phyloP scores from a whole-genome alignment of 2,329 filamentous ascomycete species.

The Exophiala viscosa region DNA sequence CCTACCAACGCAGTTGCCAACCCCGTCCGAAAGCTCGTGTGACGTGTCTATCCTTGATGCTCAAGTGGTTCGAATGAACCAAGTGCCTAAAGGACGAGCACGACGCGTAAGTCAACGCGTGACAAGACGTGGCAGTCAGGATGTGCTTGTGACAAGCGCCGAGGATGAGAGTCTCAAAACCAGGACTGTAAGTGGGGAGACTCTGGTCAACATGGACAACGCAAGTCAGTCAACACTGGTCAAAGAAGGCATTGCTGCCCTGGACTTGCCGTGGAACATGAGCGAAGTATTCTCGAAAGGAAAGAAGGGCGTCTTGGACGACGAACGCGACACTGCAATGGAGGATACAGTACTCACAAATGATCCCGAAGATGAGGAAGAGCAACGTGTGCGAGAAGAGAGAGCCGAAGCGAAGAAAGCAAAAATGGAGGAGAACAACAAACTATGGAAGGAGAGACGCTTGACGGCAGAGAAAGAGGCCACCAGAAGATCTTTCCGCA shows the following conservation, averaged over 20 bases:
- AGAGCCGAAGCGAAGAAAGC: constrained; percentile 30
- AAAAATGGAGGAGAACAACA: constrained; percentile 28
- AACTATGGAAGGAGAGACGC: constrained; percentile 24
- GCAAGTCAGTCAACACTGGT: constrained; percentile 36
- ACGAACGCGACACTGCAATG: constrained; percentile 15
- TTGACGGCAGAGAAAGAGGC: constrained; percentile 32
- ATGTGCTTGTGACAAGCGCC: constrained; percentile 31
- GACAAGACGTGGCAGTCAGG: constrained; percentile 15
- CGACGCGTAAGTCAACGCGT: constrained; percentile 25
- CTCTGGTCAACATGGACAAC: constrained; percentile 43
- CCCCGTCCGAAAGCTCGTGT: constrained; percentile 30
- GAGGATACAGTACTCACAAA: background rate
- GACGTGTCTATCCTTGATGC: constrained; percentile 29
- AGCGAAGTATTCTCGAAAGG: constrained; percentile 18
- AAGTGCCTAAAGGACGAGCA: constrained; percentile 21
- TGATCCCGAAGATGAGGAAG: constrained; percentile 28
- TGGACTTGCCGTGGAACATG: constrained; percentile 36
- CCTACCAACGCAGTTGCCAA: constrained; percentile 25
- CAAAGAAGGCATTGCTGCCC: constrained; percentile 41
- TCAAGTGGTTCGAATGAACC: constrained; percentile 19
- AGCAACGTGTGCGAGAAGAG: constrained; percentile 33
- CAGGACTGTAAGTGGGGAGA: constrained; percentile 30
- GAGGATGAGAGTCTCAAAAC: constrained; percentile 30
- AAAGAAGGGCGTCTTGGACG: constrained; percentile 5
- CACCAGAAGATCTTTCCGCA: constrained; percentile 41